These are phyloP conservation scores for Trichoderma parareesei DNA, from an alignment of 495 filamentous ascomycete genomes.

Conservation along the genomic window DNA sequence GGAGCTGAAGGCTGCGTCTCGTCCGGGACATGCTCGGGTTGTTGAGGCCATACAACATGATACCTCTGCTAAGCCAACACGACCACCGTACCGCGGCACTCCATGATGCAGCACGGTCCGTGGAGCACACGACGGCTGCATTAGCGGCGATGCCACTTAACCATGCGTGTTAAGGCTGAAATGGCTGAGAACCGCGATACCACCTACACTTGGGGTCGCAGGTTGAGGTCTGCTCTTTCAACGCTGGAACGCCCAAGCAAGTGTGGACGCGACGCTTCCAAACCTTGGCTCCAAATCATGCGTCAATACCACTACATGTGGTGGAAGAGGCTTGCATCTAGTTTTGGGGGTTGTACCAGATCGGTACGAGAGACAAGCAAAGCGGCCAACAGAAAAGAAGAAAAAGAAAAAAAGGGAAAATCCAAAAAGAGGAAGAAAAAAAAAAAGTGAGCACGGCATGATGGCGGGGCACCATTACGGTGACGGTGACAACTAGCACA, in stretches of 20 bases:
- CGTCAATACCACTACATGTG: not conserved
- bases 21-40: no score
- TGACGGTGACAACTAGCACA: slow-evolving; percentile 12
- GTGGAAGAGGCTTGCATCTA: no score
- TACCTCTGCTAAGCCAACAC: no score
- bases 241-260: not conserved
- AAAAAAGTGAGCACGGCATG: not conserved
- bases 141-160: slow-evolving; percentile 15
- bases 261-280: slow-evolving; percentile 13
- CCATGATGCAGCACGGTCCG: not conserved
- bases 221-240: not conserved
- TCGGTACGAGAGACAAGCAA: no score
- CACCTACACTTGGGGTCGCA: not conserved
- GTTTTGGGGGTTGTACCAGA: no score
- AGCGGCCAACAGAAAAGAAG: no score
- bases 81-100: not conserved
- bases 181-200: not conserved
- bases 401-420: no score
- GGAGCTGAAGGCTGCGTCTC: no score
- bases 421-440: not conserved
- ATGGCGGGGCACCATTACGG: slow-evolving; percentile 4
- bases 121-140: slow-evolving; percentile 14
- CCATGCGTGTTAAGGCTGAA: slow-evolving; percentile 10
- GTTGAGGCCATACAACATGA: no score
- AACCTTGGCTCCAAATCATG: slow-evolving; percentile 8